phyloP scores from a whole-genome alignment of 1,284 basidiomycete species.

The Naganishia albida region DNA sequence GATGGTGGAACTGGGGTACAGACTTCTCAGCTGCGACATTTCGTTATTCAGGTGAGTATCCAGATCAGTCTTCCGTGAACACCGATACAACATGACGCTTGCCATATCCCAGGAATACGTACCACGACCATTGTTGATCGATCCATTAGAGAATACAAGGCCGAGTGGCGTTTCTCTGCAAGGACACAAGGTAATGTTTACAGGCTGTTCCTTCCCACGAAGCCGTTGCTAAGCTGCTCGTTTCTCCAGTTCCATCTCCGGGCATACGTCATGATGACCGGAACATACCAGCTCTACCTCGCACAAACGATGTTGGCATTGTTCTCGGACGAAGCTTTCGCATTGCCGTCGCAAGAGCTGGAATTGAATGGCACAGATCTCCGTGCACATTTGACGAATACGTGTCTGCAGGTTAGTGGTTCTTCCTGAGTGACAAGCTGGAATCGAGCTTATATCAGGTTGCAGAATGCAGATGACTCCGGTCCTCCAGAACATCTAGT shows the following conservation, averaged over 20 bases:
- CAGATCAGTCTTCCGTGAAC: no score
- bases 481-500: slow-evolving; percentile 57
- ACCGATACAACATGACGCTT: neutral
- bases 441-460: slow-evolving; percentile 51
- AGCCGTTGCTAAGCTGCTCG: slow-evolving; percentile 32
- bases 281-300: slow-evolving; percentile 75
- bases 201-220: slow-evolving; percentile 30
- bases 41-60: slow-evolving; percentile 82
- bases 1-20: slow-evolving; percentile 63
- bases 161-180: slow-evolving; percentile 42
- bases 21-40: slow-evolving; percentile 88
- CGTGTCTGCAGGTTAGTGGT: slow-evolving; percentile 72
- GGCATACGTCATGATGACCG: slow-evolving; percentile 84
- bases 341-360: slow-evolving; percentile 48
- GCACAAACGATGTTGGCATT: slow-evolving; percentile 81
- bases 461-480: slow-evolving; percentile 7
- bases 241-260: slow-evolving; percentile 77
- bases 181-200: slow-evolving; percentile 67
- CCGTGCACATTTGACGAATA: slow-evolving; percentile 87
- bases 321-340: slow-evolving; percentile 73
- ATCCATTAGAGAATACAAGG: slow-evolving; percentile 58
- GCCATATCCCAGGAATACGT: slow-evolving; percentile 73
- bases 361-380: slow-evolving; percentile 60
- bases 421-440: slow-evolving; percentile 34
- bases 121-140: slow-evolving; percentile 70